Base-by-base conservation (phyloP, 169 alveolate genomes). In the Pseudocohnilembus persalinus region DNA sequence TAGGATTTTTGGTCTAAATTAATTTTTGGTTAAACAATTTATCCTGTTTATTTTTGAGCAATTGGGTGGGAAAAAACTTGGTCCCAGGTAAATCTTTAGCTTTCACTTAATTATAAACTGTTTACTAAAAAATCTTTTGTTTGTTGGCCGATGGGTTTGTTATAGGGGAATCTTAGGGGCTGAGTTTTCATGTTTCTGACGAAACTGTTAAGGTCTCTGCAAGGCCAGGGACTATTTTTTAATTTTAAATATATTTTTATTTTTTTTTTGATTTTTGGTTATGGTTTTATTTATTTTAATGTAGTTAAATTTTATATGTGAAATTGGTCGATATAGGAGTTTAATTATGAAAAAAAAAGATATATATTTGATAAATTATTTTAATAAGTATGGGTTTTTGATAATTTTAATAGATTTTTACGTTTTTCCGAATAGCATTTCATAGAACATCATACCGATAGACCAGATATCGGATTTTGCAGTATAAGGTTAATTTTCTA, bases 101-200 rank as follows among this genome's bases (percentile, higher is more conserved):
- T 85, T 33, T 85, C 90, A 33, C 79, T 81, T 6, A 85, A n/a
- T 0, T 85, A 79, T 28, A 85, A 75, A 25, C 83, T 63, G 72
- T 81, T 80, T 6, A 65, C 74, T 0, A 85, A 34, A 32, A 85
- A 85, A 77, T 85, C 77, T 49, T 84, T 84, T 68, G 81, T 76
- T 33, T 84, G 32, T 68, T 77, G 76, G 1, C 84, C 81, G 0
- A 84, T 79, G 25, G 80, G 81, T 34, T 84, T 84, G 33, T 84
- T 84, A 30, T 75, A 75, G 1, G 89, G 89, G 68, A 84, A 84
- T 72, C 89, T 84, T 31, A 84, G 65, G 25, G 89, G 89, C 65
- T 63, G 32, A 29, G 49, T 75, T 64, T 72, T 84, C 35, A 84
- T 84, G 73, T 84, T 84, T 77, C 63, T 73, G 63, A 84, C 35